Percentiles rank a stretch among this genome's conserved stretches.
These are phyloP conservation scores for Zancudomyces culisetae DNA, from an alignment of 371 early-diverging fungal genomes.

Conservation along the genomic window DNA sequence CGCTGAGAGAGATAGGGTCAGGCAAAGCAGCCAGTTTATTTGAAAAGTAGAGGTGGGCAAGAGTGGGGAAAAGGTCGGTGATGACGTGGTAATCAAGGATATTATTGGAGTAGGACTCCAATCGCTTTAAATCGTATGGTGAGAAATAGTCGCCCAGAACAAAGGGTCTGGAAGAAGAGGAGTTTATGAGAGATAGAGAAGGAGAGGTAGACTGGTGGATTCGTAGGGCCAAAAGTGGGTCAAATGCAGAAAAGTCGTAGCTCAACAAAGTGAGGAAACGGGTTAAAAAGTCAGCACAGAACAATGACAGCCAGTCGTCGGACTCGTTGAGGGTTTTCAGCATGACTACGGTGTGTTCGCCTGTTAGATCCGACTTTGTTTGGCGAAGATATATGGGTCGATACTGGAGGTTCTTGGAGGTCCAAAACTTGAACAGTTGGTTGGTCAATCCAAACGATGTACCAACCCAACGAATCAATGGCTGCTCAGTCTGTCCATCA, in stretches of 20 bases:
- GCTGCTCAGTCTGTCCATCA: conserved; percentile 76
- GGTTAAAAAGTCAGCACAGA: conserved; percentile 70
- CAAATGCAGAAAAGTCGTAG: conserved; percentile 73
- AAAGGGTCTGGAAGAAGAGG: conserved; percentile 3
- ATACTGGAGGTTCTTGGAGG: conserved; percentile 73
- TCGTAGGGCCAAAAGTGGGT: conserved; percentile 55
- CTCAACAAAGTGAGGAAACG: conserved; percentile 71
- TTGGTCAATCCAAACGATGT: conserved; percentile 91
- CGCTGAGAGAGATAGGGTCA: conserved; percentile 41
- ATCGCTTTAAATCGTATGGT: conserved; percentile 82
- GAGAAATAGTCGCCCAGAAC: conserved; percentile 44
- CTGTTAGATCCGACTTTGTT: conserved; percentile 90
- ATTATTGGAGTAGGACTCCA: conserved; percentile 84
- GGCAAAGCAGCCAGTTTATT: conserved; percentile 24
- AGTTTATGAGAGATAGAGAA: not conserved
- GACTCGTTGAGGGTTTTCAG: conserved; percentile 47
- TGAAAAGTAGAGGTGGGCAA: conserved; percentile 62
- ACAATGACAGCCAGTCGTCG: conserved; percentile 47
- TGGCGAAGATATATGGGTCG: conserved; percentile 92
- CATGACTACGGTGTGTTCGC: conserved; percentile 96
- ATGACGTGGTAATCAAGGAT: conserved; percentile 93
- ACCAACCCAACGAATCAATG: conserved; percentile 91
- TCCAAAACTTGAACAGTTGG: conserved; percentile 91
- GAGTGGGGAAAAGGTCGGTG: conserved; percentile 68
- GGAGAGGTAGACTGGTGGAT: conserved; percentile 44